phyloP scores from a whole-genome alignment of 1,139 yeast species.

The Candida sp. region DNA sequence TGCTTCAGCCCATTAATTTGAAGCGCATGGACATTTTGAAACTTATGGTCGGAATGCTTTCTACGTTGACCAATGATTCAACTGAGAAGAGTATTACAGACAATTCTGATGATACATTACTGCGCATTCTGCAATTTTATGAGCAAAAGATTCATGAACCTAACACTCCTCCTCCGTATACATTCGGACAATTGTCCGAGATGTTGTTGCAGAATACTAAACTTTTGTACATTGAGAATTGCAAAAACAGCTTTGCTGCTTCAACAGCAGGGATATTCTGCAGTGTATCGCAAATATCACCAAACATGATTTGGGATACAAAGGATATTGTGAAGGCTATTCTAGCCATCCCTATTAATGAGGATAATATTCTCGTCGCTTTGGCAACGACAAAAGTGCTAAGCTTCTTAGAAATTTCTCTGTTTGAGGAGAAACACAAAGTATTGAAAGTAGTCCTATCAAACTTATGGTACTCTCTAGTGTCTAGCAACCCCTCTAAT shows the following conservation, averaged over 20 bases:
- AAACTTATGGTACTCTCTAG: constrained; percentile 45
- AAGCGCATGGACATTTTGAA: constrained; percentile 35
- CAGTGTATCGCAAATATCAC: constrained; percentile 43
- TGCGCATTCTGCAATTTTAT: constrained; percentile 18
- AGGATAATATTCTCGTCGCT: constrained; percentile 23
- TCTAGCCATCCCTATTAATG: constrained; percentile 7
- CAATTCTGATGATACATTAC: constrained; percentile 12
- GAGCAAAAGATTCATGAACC: constrained; percentile 11
- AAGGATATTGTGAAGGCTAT: constrained; percentile 8
- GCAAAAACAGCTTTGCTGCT: constrained; percentile 16
- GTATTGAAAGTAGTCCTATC: constrained; percentile 34
- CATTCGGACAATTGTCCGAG: constrained; percentile 41
- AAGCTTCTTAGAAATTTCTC: constrained; percentile 19
- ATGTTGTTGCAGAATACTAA: constrained; percentile 35
- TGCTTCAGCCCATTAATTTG: constrained; percentile 11
- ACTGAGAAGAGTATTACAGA: constrained; percentile 16
- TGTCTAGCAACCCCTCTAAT: constrained; percentile 41
- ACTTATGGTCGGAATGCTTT: constrained; percentile 44
- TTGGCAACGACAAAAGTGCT: constrained; percentile 49
- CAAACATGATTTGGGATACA: constrained; percentile 23
- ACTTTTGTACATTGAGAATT: constrained; percentile 24
- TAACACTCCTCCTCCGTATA: constrained; percentile 33
- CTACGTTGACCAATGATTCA: constrained; percentile 57
- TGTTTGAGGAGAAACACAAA: constrained; percentile 24
- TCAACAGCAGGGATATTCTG: constrained; percentile 39